These are phyloP conservation scores for Naematelia aurantialba DNA, from an alignment of 768 basidiomycete genomes.

Conservation along the genomic window DNA sequence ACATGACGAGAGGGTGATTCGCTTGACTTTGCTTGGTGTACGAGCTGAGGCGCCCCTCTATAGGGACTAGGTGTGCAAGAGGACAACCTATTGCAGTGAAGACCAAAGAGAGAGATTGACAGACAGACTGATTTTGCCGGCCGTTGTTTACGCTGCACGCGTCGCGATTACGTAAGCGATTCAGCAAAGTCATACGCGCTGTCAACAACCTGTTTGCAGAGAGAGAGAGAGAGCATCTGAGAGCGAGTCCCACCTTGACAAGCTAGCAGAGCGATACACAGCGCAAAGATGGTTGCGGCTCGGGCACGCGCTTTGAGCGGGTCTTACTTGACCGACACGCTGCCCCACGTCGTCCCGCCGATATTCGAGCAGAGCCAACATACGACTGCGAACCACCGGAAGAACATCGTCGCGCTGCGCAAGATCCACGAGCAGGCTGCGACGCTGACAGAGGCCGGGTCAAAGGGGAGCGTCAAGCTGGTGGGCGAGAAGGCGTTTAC, in stretches of 20 bases:
- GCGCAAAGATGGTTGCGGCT: conserved; percentile 18
- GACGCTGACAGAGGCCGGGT: conserved; percentile 47
- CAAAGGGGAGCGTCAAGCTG: conserved; percentile 57
- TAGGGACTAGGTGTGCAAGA: too few relatives aligned
- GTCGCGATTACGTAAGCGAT: conserved; percentile 8
- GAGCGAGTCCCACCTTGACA: too few relatives aligned
- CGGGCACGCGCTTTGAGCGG: conserved; percentile 20
- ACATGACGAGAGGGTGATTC: too few relatives aligned
- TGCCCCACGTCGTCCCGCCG: conserved; percentile 54
- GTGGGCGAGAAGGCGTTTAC: conserved; percentile 76
- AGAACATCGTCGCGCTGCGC: conserved; percentile 78
- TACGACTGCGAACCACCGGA: conserved; percentile 75
- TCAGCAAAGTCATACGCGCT: background rate
- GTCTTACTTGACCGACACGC: conserved; percentile 35
- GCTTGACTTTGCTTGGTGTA: too few relatives aligned
- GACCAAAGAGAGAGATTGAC: background rate
- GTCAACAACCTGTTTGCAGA: conserved; percentile 14
- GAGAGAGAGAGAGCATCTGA: too few relatives aligned
- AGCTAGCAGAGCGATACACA: background rate
- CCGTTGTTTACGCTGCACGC: conserved; percentile 8
- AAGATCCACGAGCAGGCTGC: conserved; percentile 71
- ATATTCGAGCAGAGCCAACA: conserved; percentile 78
- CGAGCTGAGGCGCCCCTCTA: too few relatives aligned
- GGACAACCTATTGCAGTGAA: too few relatives aligned
- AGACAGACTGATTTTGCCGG: conserved; percentile 1